Conservation (phyloP, 768 basidiomycete genomes). For the Leccinum subgranulosum region DNA sequence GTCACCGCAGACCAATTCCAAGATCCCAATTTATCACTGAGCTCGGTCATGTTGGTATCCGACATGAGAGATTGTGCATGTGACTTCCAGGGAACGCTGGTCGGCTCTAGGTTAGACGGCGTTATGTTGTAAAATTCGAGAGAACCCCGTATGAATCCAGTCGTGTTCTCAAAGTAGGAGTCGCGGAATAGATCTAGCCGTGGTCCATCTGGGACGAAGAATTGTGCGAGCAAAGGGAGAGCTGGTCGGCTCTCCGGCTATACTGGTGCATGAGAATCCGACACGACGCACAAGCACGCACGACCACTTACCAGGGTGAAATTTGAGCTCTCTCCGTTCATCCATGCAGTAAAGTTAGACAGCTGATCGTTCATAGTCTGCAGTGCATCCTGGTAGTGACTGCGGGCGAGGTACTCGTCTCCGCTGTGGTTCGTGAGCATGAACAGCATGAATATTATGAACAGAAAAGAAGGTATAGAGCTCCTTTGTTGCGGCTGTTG, state of each 20-base stretch:
- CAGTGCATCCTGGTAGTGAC: conserved; percentile 66
- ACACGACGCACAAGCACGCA: neutral
- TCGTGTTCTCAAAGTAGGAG: conserved; percentile 74
- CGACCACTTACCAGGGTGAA: conserved; percentile 55
- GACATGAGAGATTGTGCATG: conserved; percentile 50
- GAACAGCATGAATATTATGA: conserved; percentile 72
- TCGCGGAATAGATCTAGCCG: conserved; percentile 41
- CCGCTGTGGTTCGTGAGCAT: conserved; percentile 74
- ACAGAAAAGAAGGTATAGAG: conserved; percentile 69
- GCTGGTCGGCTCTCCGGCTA: conserved; percentile 48
- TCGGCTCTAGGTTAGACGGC: conserved; percentile 37
- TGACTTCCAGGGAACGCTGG: conserved; percentile 44
- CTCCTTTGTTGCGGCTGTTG: conserved; percentile 45
- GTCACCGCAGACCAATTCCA: conserved; percentile 73
- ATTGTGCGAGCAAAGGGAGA: conserved; percentile 45
- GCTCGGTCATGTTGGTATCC: conserved; percentile 48
- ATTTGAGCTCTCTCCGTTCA: conserved; percentile 63
- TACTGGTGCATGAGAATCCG: conserved; percentile 1
- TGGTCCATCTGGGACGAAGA: conserved; percentile 44
- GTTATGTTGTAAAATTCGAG: conserved; percentile 65
- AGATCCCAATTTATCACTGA: conserved; percentile 44
- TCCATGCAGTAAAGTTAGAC: conserved; percentile 74
- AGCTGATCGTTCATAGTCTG: conserved; percentile 54
- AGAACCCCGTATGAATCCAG: conserved; percentile 73
- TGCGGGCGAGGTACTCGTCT: conserved; percentile 62